Evolutionary conservation across 2,329 filamentous ascomycete genomes (phyloP).

Genomic region (Ceratocystiopsis brevicomis): DNA sequence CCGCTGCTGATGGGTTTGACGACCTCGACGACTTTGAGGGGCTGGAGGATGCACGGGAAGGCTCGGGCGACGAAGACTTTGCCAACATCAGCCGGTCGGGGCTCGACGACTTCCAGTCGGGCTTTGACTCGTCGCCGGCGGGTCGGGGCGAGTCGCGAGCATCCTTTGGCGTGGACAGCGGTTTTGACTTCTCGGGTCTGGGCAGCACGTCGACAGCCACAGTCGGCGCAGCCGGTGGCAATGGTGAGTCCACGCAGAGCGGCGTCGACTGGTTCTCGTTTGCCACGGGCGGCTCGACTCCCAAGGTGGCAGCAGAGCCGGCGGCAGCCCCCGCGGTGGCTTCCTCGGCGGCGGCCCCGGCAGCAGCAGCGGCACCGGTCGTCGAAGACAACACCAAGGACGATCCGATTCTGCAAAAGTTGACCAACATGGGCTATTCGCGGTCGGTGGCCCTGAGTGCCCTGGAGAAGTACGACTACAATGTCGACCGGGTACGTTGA

Average conservation of each 20-base stretch:
- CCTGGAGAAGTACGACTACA: slow-evolving; percentile 89
- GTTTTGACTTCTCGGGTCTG: slow-evolving; percentile 36
- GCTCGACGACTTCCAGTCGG: slow-evolving; percentile 61
- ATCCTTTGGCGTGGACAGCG: slow-evolving; percentile 32
- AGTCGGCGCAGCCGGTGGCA: slow-evolving; percentile 18
- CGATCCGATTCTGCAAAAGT: slow-evolving; percentile 73
- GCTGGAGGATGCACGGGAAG: slow-evolving; percentile 68
- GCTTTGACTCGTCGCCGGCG: slow-evolving; percentile 54
- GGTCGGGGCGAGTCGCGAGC: slow-evolving; percentile 27
- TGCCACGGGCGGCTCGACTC: neutral
- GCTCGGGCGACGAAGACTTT: slow-evolving; percentile 61
- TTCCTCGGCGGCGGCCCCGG: neutral
- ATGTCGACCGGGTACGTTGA: slow-evolving; percentile 67
- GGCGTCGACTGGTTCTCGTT: slow-evolving; percentile 51
- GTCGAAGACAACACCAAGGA: slow-evolving; percentile 64
- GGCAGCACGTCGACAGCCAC: slow-evolving; percentile 19
- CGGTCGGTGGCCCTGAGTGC: slow-evolving; percentile 56
- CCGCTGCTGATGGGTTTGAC: slow-evolving; percentile 42
- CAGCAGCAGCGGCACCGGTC: slow-evolving; percentile 8
- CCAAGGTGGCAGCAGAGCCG: slow-evolving; percentile 11
- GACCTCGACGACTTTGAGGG: slow-evolving; percentile 68
- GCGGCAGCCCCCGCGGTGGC: slow-evolving; percentile 8
- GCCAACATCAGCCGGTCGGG: slow-evolving; percentile 52
- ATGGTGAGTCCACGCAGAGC: no score
- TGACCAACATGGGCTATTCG: slow-evolving; percentile 78